A percentile compares a stretch with the other conserved stretches of the same genome.
Evolutionary conservation across 352 stramenopile genomes (phyloP).

Genomic region (Globisporangium nunn): DNA sequence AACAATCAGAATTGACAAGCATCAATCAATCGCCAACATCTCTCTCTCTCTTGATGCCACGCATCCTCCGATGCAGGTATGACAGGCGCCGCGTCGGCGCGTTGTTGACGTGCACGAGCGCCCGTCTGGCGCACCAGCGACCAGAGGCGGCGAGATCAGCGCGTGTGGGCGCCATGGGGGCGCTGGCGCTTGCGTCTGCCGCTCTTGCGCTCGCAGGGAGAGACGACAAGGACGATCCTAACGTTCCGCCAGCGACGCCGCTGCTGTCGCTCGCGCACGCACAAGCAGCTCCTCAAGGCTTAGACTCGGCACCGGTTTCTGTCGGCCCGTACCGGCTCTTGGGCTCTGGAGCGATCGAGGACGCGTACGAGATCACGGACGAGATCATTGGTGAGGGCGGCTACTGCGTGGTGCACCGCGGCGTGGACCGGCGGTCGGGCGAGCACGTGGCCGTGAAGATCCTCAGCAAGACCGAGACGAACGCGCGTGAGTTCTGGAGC

Average conservation of each 20-base stretch:
- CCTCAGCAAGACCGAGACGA: slow-evolving; percentile 71
- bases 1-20: no score
- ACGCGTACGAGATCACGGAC: slow-evolving; percentile 70
- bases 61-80: background rate
- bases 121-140: background rate
- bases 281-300: background rate
- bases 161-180: background rate
- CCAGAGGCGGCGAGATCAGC: background rate
- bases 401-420: slow-evolving; percentile 75
- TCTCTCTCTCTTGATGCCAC: background rate
- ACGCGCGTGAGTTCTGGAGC: slow-evolving; percentile 74
- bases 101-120: background rate
- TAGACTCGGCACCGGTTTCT: background rate
- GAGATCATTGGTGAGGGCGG: slow-evolving; percentile 77
- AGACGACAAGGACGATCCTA: slow-evolving; percentile 1
- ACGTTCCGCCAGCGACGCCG: background rate
- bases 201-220: slow-evolving; percentile 4
- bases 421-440: slow-evolving; percentile 48
- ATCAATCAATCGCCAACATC: no score
- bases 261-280: slow-evolving; percentile 3
- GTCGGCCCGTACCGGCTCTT: background rate
- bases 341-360: slow-evolving; percentile 29
- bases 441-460: slow-evolving; percentile 78
- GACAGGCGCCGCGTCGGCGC: background rate
- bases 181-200: slow-evolving; percentile 4